Evolutionary conservation across 2,329 filamentous ascomycete genomes (phyloP), one percentile per base, ranked within the genome.

Genomic region (Cladobotryum mycophilum): DNA sequence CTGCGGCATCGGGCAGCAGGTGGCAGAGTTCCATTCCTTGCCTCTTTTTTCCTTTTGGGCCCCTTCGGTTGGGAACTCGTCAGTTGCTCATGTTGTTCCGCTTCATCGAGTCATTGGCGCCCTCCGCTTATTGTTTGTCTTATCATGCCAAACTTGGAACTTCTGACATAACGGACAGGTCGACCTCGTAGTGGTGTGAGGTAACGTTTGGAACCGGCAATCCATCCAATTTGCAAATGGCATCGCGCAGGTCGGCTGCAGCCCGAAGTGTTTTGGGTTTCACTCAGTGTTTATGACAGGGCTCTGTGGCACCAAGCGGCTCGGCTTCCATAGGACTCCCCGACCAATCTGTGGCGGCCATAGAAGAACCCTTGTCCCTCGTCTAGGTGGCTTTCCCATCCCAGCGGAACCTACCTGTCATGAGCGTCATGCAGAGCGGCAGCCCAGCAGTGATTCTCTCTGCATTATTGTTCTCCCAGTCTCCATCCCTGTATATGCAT

Each of bases 211-310:
- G 25, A 30, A 30, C 25, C 25, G 25, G 25, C 42, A 51, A 44
- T 25, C 36, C 18, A 51, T 51, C 48, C 48, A 37, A 46, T 51
- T 51, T 42, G 43, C 48, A 51, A 46, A 17, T 46, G 30, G 38
- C 43, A 36, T 41, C 43, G 48, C 43, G 41, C 33, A 38, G 37
- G 35, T 40, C 49, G 49, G 49, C 45, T 47, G 49, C 45, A 44
- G 47, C 47, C 44, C 49, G 49, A 37, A 43, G 34, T 38, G 33
- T 22, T 38, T 25, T 47, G 38, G 38, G 49, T 44, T 47, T 43
- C 41, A 37, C 48, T 50, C 35, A 35, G 36, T 41, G 45, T 30
- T 30, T 30, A 6, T 30, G 25, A 30, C 25, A 30, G 25, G 25
- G 25, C 25, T 30, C 25, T 30, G 25, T 30, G 25, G 25, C 25